These are phyloP conservation scores for Neofusicoccum laricinum DNA, from an alignment of 2,329 filamentous ascomycete species.

Conservation along the genomic window DNA sequence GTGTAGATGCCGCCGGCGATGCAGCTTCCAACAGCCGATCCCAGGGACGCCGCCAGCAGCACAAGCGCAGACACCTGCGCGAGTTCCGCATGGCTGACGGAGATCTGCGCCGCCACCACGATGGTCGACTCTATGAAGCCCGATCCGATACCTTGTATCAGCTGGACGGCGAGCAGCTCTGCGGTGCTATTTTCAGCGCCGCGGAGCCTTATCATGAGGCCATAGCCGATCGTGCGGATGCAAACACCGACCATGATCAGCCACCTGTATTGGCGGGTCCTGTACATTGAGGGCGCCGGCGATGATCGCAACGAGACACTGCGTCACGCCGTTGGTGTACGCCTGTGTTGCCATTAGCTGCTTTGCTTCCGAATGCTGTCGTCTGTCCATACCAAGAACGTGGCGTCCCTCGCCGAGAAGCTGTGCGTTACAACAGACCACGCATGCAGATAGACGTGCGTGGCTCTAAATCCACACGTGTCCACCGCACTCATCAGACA, in stretches of 20 bases:
- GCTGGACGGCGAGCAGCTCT: conserved; percentile 49
- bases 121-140: conserved; percentile 46
- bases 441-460: conserved; percentile 49
- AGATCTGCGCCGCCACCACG: conserved; percentile 46
- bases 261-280: conserved; percentile 47
- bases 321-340: conserved; percentile 37
- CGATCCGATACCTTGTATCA: conserved; percentile 48
- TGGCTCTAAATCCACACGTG: conserved; percentile 43
- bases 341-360: neutral
- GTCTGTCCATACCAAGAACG: conserved; percentile 33
- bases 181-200: conserved; percentile 41
- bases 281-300: conserved; percentile 45
- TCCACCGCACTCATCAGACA: conserved; percentile 41
- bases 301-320: conserved; percentile 42
- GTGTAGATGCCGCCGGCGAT: conserved; percentile 53
- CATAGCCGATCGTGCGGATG: conserved; percentile 49
- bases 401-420: conserved; percentile 41
- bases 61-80: conserved; percentile 49
- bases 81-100: conserved; percentile 45
- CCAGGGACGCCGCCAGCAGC: conserved; percentile 43
- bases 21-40: conserved; percentile 36
- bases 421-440: conserved; percentile 47
- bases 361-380: neutral
- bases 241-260: conserved; percentile 40
- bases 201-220: conserved; percentile 50